Percentiles rank a stretch among this genome's conserved stretches.
These are phyloP conservation scores for Gossypium longicalyx DNA, from an alignment of 345 rosid genomes.

Conservation along the genomic window DNA sequence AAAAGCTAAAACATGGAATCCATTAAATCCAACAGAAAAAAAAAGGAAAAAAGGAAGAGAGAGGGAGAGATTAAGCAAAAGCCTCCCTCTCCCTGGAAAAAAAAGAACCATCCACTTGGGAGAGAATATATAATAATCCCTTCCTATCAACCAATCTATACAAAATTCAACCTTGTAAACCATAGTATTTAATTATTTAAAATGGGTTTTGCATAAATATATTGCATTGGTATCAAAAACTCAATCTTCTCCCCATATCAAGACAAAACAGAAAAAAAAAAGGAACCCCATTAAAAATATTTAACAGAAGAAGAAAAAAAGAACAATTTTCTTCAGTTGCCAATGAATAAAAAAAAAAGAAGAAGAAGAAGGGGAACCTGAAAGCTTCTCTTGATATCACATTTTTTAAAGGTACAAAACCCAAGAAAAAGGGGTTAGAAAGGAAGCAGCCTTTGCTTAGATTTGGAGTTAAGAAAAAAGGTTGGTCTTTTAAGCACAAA, in stretches of 20 bases:
- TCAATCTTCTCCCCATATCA: not conserved
- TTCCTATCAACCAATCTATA: constrained; percentile 39
- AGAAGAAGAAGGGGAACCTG: not conserved
- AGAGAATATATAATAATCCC: constrained; percentile 33
- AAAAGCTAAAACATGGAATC: constrained; percentile 23
- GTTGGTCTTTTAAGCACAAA: not conserved
- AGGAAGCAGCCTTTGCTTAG: constrained; percentile 6
- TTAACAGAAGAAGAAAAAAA: constrained; percentile 20
- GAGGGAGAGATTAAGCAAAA: not conserved
- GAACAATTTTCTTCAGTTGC: constrained; percentile 11
- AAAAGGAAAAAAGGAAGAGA: constrained; percentile 11
- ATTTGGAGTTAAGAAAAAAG: not conserved
- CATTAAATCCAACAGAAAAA: constrained; percentile 16
- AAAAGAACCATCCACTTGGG: constrained; percentile 9
- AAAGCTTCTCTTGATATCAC: not conserved
- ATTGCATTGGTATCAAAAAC: constrained; percentile 4
- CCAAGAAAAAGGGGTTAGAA: not conserved
- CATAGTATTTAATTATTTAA: constrained; percentile 16
- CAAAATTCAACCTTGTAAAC: constrained; percentile 46
- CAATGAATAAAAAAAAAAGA: not conserved
- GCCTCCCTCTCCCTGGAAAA: not conserved
- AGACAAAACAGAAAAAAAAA: constrained; percentile 19
- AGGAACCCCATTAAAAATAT: constrained; percentile 16
- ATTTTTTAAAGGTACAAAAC: not conserved
- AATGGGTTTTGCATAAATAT: constrained; percentile 8